Base-by-base conservation (phyloP, 176 grass and related monocot species). In the Lolium perenne region DNA sequence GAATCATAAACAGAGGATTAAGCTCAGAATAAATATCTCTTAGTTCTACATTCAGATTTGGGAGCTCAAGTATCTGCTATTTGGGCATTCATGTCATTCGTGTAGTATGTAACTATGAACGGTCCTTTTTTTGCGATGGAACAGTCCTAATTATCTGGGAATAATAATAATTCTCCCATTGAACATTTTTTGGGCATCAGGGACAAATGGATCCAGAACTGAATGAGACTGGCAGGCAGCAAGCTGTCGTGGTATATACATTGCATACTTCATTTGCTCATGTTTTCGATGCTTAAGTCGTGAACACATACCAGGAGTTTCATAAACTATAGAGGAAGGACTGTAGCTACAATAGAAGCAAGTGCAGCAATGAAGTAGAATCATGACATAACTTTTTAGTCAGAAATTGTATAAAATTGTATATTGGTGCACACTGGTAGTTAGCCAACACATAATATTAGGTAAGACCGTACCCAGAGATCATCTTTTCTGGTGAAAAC, bases 201-300 rank as follows among this genome's bases (percentile, higher is more conserved):
- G 86, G 92, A 10, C 90, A 94, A 2, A 90, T 92, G 90, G 90
- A 97, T 70, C 20, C 87, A 82, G 92, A 94, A 58, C 81, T 94
- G 45, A 94, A 97, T 84, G 94, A 97, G 86, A 90, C 38, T 63
- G 89, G 91, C 16, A 94, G 75, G 35, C 79, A 80, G 45, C 94
- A 97, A 82, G 94, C 89, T 22, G 29, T 26, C 38, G 75, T 68
- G 78, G 91, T 97, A 90, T 79, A 62, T 66, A 29, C 25, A 26
- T 60, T 10, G 56, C 57, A 12, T 12, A 62, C 35, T 83, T 72
- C 55, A 54, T 23, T 71, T 22, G 18, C 20, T 63, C 46, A 21
- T 64, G 32, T 6, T 55, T 13, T 20, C 14, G 0, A 7, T 26
- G 23, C 22, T 49, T 10, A 51, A 51, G 74, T 40, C 78, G 75